Evolutionary conservation across 1,139 yeast genomes (phyloP).

Genomic region (Hanseniaspora uvarum): DNA sequence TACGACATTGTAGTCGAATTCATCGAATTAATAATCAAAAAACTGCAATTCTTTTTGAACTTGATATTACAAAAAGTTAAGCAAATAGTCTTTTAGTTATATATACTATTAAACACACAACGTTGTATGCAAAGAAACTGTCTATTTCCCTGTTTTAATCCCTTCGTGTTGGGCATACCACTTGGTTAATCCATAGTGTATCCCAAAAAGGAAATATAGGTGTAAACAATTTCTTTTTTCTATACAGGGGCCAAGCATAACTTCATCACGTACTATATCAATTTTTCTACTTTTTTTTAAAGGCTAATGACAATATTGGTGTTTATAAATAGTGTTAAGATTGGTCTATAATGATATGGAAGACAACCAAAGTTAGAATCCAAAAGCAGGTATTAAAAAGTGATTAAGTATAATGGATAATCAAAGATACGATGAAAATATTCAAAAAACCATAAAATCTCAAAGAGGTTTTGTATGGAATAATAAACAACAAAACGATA

Average conservation of each 20-base stretch:
- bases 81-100: not conserved
- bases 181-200: not conserved
- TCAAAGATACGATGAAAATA: not conserved
- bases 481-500: slow-evolving; percentile 21
- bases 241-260: not conserved
- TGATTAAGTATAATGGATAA: not conserved
- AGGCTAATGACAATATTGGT: not conserved
- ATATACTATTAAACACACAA: not conserved
- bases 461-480: slow-evolving; percentile 34
- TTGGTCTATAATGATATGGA: not conserved
- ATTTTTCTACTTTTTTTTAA: not conserved
- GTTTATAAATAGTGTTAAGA: not conserved
- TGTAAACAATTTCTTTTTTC: not conserved
- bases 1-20: not conserved
- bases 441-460: slow-evolving; percentile 29
- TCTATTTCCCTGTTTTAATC: too few species aligned
- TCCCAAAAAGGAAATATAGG: not conserved
- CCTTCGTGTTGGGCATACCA: not conserved
- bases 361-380: not conserved
- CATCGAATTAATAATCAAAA: not conserved
- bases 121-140: too few species aligned
- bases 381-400: not conserved
- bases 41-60: not conserved
- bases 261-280: not conserved
- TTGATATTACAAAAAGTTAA: slow-evolving; percentile 11